Conservation (phyloP, 768 basidiomycete genomes). For the Boletus pseudopeckii region DNA sequence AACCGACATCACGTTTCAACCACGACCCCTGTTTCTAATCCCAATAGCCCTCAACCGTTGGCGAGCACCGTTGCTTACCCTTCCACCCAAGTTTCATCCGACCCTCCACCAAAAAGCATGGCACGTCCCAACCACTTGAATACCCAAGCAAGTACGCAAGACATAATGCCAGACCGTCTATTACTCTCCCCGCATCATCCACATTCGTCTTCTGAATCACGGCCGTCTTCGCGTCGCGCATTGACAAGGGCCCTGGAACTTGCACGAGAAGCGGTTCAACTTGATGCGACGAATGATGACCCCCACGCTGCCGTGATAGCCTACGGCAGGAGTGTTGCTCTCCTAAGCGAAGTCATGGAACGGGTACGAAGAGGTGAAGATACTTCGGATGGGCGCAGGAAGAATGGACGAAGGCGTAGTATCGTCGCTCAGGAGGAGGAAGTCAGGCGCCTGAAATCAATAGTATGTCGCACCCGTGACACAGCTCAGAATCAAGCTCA, state of each 20-base stretch:
- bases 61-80: constrained; percentile 28
- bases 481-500: constrained; percentile 12
- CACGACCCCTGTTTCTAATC: constrained; percentile 21
- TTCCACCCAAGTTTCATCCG: constrained; percentile 47
- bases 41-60: constrained; percentile 27
- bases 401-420: constrained; percentile 63
- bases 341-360: constrained; percentile 91
- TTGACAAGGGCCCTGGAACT: constrained; percentile 83
- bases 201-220: constrained; percentile 43
- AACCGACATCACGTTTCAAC: constrained; percentile 38
- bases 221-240: constrained; percentile 77
- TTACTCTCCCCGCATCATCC: constrained; percentile 44
- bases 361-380: constrained; percentile 84
- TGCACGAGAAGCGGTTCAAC: constrained; percentile 84
- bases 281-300: constrained; percentile 86
- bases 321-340: constrained; percentile 80
- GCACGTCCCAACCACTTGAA: constrained; percentile 31
- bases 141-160: constrained; percentile 30
- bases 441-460: constrained; percentile 79
- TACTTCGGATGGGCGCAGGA: constrained; percentile 61
- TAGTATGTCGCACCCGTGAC: constrained; percentile 54
- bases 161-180: constrained; percentile 42
- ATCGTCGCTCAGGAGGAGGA: constrained; percentile 92
- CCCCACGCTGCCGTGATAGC: constrained; percentile 87
- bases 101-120: constrained; percentile 55